A percentile compares a stretch with the other conserved stretches of the same genome.
Conservation (phyloP, 805 yeast genomes). For the Brettanomyces sp. region DNA sequence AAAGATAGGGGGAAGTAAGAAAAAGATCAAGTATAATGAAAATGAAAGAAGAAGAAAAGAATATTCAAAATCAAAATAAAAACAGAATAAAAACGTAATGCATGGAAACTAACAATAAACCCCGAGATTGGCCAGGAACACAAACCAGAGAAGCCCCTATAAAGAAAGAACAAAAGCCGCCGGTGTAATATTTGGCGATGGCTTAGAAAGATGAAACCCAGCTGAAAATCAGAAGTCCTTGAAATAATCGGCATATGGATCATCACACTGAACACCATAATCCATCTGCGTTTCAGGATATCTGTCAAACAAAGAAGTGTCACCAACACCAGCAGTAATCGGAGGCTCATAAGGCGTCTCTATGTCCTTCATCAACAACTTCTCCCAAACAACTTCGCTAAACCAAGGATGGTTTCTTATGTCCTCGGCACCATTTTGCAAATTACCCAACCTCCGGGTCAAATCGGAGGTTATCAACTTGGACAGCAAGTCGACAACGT, state of each 20-base stretch:
- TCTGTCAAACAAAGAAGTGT: constrained; percentile 53
- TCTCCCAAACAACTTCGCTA: constrained; percentile 52
- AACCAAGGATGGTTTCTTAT: constrained; percentile 52
- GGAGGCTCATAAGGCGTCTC: constrained; percentile 61
- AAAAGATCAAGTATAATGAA: too few relatives aligned
- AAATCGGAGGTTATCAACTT: constrained; percentile 47
- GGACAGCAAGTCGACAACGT: constrained; percentile 40
- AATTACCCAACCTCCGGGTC: constrained; percentile 47
- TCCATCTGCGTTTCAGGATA: constrained; percentile 77
- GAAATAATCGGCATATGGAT: constrained; percentile 25
- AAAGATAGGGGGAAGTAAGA: too few relatives aligned
- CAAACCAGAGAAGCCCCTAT: too few relatives aligned
- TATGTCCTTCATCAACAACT: constrained; percentile 43
- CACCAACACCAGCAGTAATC: constrained; percentile 57
- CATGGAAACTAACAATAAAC: too few relatives aligned
- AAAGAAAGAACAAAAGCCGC: too few relatives aligned
- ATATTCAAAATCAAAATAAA: too few relatives aligned
- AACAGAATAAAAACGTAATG: too few relatives aligned
- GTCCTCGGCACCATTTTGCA: constrained; percentile 49
- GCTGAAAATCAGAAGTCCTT: constrained; percentile 16
- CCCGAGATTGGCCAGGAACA: too few relatives aligned
- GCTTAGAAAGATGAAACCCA: too few relatives aligned
- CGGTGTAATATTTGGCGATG: too few relatives aligned
- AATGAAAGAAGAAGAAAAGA: too few relatives aligned
- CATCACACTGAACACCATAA: constrained; percentile 64